A percentile compares a stretch with the other conserved stretches of the same genome.
These are phyloP conservation scores for Pterocarpus santalinus DNA, from an alignment of 306 rosid species.

Conservation along the genomic window DNA sequence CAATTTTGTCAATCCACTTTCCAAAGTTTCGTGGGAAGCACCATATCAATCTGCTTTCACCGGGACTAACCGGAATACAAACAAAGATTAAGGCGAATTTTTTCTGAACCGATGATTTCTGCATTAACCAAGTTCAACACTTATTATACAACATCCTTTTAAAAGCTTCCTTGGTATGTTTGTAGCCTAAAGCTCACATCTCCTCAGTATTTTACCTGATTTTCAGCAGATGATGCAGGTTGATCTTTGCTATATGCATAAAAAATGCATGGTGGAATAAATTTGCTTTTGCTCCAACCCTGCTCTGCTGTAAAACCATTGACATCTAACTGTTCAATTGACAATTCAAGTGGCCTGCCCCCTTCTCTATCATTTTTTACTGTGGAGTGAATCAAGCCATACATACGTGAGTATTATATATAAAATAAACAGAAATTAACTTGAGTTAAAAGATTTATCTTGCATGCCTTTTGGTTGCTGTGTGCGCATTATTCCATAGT, in stretches of 20 bases:
- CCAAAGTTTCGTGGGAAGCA: constrained; percentile 88
- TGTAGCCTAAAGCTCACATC: not conserved
- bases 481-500: constrained; percentile 69
- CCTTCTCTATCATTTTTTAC: constrained; percentile 94
- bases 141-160: not conserved
- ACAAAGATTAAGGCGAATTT: constrained; percentile 63
- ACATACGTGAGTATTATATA: constrained; percentile 36
- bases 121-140: constrained; percentile 45
- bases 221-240: constrained; percentile 57
- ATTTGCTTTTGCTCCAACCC: constrained; percentile 60
- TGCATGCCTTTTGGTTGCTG: constrained; percentile 62
- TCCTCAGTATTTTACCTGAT: constrained; percentile 55
- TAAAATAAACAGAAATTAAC: constrained; percentile 25
- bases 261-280: constrained; percentile 77
- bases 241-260: constrained; percentile 57
- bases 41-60: constrained; percentile 94
- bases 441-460: constrained; percentile 28
- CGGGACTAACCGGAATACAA: constrained; percentile 91
- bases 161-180: not conserved
- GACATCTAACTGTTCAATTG: constrained; percentile 56
- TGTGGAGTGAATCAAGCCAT: constrained; percentile 46
- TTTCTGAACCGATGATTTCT: constrained; percentile 60
- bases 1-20: constrained; percentile 71
- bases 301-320: constrained; percentile 74
- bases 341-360: constrained; percentile 81